Base-by-base conservation (phyloP, 2,329 filamentous ascomycete species). In the Torrubiella hemipterigena region DNA sequence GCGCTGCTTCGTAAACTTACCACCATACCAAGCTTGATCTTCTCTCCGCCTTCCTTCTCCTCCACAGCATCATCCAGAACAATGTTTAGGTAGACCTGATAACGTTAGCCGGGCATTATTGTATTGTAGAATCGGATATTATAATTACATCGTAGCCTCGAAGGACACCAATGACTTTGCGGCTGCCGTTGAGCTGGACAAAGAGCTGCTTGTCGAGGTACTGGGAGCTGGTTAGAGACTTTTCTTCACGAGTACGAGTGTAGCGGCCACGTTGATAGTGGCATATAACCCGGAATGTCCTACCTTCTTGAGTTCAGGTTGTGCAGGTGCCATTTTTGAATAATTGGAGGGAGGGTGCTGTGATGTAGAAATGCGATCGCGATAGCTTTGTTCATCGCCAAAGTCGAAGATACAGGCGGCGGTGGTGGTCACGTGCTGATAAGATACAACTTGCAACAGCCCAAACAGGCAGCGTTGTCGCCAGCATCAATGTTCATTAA, bases 191-290 rank as follows among this genome's bases (percentile, higher is more conserved):
- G 33, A 98, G 68, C 60, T 98, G 89, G 44, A 96, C 86, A 59
- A 95, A 94, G 52, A 98, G 74, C 62, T 89, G 76, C 76, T 98
- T 98, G 70, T 98, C 91, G 62, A 98, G 86, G 62, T 98, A 98
- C 91, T 98, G 49, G 30, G 31, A 15, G 38, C 36, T 34, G 35
- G 47, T 55, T 46, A 54, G 50, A n/a, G n/a, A n/a, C n/a, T n/a
- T n/a, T n/a, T n/a, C n/a, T n/a, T n/a, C n/a, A n/a, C n/a, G n/a
- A n/a, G n/a, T n/a, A n/a, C n/a, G n/a, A n/a, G n/a, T n/a, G n/a
- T n/a, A n/a, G n/a, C n/a, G n/a, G n/a, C n/a, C n/a, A 15, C 12
- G 8, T 18, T n/a, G 3, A 13, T 19, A 6, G 12, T 19, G n/a
- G 17, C 3, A 16, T 10, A 10, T n/a, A 6, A 3, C 22, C 9